Evolutionary conservation across 2,329 filamentous ascomycete genomes (phyloP), one percentile per base, ranked within the genome.

Genomic region (Hymenoscyphus fraxineus): DNA sequence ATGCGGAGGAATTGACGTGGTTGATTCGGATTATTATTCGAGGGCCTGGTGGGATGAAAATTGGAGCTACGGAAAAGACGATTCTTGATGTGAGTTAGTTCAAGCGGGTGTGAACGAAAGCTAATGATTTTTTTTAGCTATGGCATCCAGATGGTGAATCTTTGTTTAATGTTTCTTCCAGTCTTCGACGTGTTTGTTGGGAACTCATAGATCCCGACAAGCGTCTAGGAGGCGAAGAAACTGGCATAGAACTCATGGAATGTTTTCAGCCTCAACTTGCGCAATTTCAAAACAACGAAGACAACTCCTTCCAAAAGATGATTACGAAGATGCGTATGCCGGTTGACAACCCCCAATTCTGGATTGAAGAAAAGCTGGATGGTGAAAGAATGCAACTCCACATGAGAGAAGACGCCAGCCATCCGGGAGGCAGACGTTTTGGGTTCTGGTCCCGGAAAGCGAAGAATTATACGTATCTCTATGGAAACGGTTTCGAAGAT

Each of bases 291-390:
- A 90, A 91, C 82, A 85, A 91, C 40, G 87, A 88, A 0, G 92
- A 97, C 70, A 9, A n/a, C 7, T 51, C 44, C 22, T 51, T 51
- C 5, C 85, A 92, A 62, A 90, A 88, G 73, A 92, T 96, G 85
- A 86, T 96, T 1, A 81, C 86, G 19, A 87, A 83, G 62, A 77
- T 89, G 77, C 84, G 86, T 1, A 81, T 84, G 0, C 88, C 86
- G 0, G 84, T 88, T 31, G 87, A 91, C 0, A 88, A 96, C 61
- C 81, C 83, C 0, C 86, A 90, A 9, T 99, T 96, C 73, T 98
- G 93, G 93, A 95, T 98, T 58, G 95, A 99, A 76, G 95, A 99
- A 78, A 99, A 99, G 77, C 81, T 99, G 9, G 95, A 99, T 70
- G 95, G 95, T 1, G 95, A 99, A 78, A 86, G 95, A 32, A 97